Evolutionary conservation across 305 asterid species (phyloP), one percentile per base, ranked within the genome.

Genomic region (Fraxinus latifolia): DNA sequence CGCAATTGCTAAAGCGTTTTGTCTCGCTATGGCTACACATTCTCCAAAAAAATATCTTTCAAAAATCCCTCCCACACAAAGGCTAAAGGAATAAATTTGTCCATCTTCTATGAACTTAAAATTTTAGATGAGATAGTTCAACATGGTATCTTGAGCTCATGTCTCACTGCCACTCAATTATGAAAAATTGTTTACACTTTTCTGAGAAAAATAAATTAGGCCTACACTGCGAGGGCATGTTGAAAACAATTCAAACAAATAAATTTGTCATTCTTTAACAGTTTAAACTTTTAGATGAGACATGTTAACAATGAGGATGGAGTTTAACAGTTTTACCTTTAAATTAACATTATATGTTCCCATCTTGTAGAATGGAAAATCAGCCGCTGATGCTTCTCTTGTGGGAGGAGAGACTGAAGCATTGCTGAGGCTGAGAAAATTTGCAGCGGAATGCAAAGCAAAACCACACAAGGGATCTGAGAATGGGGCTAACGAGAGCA

Each of bases 401-500:
- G 90, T 89, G 76, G 99, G 99, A 79, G 99, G 98, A 80, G 99
- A 96, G 91, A 92, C 91, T 42, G 96, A 94, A 89, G 99, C 97
- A 62, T 53, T 96, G 86, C 93, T 93, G 88, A 96, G 98, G 87
- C 93, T 96, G 23, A 86, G 85, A 80, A 89, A 85, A 47, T 94
- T 94, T 82, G 92, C 95, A n/a, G 89, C 89, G 5, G 98, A 96
- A 82, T 90, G 93, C 89, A 90, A 88, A 84, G 91, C 90, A 31
- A 93, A 94, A 77, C 95, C 97, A 29, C 85, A 73, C 76, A 88
- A 86, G 37, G 95, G 90, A 74, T 87, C 44, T 17, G 89, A 90
- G 72, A 88, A 91, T 83, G 97, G 91, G 68, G 81, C 89, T 44
- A 89, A 86, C 33, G 91, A 88, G 77, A 91, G 95, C 91, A 92